Conservation (phyloP, 1,284 basidiomycete genomes). For the Bondarzewia mesenterica region DNA sequence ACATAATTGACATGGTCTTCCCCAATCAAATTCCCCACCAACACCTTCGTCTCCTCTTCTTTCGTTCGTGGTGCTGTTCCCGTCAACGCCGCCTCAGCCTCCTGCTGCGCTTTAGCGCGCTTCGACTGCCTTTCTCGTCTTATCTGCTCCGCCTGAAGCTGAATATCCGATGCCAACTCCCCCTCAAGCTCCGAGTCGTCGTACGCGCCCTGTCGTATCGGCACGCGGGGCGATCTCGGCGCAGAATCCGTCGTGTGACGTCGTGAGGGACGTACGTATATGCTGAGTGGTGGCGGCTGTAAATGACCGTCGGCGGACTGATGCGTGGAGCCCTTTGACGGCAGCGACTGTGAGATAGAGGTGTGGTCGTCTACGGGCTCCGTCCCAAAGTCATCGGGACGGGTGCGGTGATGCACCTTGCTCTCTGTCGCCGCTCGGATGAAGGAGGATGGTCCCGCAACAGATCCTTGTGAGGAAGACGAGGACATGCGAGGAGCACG, state of each 20-base stretch:
- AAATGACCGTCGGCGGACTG: conserved; percentile 43
- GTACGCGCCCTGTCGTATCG: conserved; percentile 13
- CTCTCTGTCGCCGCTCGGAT: conserved; percentile 13
- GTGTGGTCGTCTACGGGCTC: conserved; percentile 1
- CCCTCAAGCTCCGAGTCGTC: conserved; percentile 19
- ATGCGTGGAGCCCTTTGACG: conserved; percentile 13
- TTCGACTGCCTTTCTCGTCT: conserved; percentile 67
- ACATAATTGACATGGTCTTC: conserved; percentile 98
- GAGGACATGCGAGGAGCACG: conserved; percentile 5
- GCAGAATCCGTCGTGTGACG: conserved; percentile 45
- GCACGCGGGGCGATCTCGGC: conserved; percentile 14
- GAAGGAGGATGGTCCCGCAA: conserved; percentile 2
- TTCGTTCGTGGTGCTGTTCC: conserved; percentile 18
- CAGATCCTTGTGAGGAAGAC: not conserved
- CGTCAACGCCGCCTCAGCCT: conserved; percentile 20
- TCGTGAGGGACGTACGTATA: conserved; percentile 32
- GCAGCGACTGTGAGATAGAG: conserved; percentile 13
- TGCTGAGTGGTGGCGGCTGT: conserved; percentile 41
- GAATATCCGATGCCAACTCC: conserved; percentile 56
- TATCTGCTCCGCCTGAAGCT: conserved; percentile 78
- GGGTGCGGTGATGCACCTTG: conserved; percentile 6
- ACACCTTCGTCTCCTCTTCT: conserved; percentile 29
- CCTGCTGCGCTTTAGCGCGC: conserved; percentile 54
- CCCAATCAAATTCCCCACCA: conserved; percentile 93
- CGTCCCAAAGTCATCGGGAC: conserved; percentile 4